These are phyloP conservation scores for Cryptococcus depauperatus DNA, from an alignment of 1,284 basidiomycete species.

Conservation along the genomic window DNA sequence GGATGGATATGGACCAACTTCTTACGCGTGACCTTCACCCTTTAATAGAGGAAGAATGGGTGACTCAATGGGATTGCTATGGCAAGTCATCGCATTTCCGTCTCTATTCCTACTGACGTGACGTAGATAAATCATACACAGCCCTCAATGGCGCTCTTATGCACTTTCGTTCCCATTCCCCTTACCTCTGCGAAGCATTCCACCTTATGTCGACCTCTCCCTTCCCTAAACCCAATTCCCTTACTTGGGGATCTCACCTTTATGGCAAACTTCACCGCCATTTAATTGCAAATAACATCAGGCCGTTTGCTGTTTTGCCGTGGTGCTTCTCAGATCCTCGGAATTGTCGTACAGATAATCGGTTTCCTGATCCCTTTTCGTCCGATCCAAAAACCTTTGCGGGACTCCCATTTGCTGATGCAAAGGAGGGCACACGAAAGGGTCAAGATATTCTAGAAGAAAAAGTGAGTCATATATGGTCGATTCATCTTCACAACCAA, in stretches of 20 bases:
- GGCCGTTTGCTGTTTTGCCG: constrained; percentile 80
- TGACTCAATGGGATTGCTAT: constrained; percentile 94
- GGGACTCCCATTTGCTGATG: constrained; percentile 56
- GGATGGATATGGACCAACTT: constrained; percentile 93
- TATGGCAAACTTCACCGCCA: constrained; percentile 81
- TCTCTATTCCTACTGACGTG: neutral
- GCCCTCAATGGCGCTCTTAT: constrained; percentile 86
- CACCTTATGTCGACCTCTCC: constrained; percentile 70
- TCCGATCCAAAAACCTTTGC: constrained; percentile 55
- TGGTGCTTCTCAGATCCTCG: constrained; percentile 87
- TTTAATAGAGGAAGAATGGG: constrained; percentile 81
- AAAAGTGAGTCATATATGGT: constrained; percentile 64
- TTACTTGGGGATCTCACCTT: constrained; percentile 84
- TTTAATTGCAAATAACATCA: constrained; percentile 60
- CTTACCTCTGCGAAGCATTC: constrained; percentile 91
- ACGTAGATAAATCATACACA: constrained; percentile 70
- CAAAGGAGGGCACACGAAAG: constrained; percentile 48
- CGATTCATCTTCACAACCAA: constrained; percentile 85
- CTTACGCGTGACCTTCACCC: constrained; percentile 73
- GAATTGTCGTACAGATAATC: constrained; percentile 79
- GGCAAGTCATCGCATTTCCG: constrained; percentile 50
- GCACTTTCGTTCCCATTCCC: constrained; percentile 77
- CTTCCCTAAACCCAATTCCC: constrained; percentile 65
- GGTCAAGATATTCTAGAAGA: constrained; percentile 50
- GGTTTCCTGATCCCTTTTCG: constrained; percentile 78